Evolutionary conservation across 805 yeast genomes (phyloP).

Genomic region (Kuraishia piskuri): DNA sequence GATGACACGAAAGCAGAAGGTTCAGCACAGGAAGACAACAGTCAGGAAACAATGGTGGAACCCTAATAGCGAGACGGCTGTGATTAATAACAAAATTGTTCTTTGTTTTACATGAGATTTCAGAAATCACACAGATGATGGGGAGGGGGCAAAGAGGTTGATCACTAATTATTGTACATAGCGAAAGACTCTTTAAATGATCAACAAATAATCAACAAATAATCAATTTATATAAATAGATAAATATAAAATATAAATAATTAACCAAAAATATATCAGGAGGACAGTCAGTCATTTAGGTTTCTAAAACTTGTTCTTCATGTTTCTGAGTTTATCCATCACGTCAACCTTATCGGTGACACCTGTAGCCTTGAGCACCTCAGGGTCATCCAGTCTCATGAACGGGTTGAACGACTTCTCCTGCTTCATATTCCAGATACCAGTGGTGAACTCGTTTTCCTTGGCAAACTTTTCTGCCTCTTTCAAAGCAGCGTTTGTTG

Average conservation of each 20-base stretch:
- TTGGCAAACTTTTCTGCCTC: conserved; percentile 42
- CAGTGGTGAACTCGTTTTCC: conserved; percentile 70
- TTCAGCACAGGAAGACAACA: neutral
- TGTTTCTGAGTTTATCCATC: conserved; percentile 64
- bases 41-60: neutral
- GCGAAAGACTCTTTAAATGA: too few species aligned
- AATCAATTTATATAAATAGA: too few species aligned
- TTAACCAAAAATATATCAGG: too few species aligned
- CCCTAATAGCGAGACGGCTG: neutral
- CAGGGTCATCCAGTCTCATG: conserved; percentile 65
- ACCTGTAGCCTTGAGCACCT: conserved; percentile 52
- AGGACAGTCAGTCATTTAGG: neutral
- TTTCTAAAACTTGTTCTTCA: conserved; percentile 56
- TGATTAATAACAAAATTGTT: too few species aligned
- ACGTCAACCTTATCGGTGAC: conserved; percentile 39
- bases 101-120: too few species aligned
- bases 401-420: conserved; percentile 84
- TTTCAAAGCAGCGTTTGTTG: conserved; percentile 40
- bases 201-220: too few species aligned
- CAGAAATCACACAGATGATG: too few species aligned
- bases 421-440: conserved; percentile 75
- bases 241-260: too few species aligned
- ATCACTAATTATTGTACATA: too few species aligned
- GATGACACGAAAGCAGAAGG: neutral
- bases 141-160: too few species aligned